Evolutionary conservation across 1,139 yeast species (phyloP).

Genomic region (Meyerozyma sp.): DNA sequence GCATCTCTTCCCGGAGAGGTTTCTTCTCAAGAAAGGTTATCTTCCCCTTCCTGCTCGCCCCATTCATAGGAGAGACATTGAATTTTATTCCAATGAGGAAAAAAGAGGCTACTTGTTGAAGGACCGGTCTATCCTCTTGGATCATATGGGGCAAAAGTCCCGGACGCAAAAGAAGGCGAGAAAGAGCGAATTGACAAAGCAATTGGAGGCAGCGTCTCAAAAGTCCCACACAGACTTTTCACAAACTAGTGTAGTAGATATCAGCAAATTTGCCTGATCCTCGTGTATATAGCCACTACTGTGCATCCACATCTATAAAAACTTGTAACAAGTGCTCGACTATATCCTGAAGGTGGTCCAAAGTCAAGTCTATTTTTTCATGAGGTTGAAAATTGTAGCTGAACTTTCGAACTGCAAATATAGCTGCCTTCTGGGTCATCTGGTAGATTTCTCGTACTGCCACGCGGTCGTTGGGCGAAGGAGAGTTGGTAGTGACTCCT

Average conservation of each 20-base stretch:
- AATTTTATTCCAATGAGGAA: constrained; percentile 65
- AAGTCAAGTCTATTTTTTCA: background rate
- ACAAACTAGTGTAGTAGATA: constrained; percentile 7
- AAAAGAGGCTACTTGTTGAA: constrained; percentile 70
- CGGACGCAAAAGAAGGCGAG: constrained; percentile 13
- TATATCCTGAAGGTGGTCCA: constrained; percentile 1
- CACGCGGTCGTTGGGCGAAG: constrained; percentile 26
- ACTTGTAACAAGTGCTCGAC: constrained; percentile 3
- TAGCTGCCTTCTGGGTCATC: constrained; percentile 37
- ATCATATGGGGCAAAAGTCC: constrained; percentile 24
- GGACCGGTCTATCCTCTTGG: constrained; percentile 34
- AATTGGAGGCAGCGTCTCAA: constrained; percentile 28
- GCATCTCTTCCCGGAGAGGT: constrained; percentile 70
- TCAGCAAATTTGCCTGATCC: constrained; percentile 1
- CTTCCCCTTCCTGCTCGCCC: constrained; percentile 87
- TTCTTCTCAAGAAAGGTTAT: constrained; percentile 64
- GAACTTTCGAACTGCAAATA: constrained; percentile 35
- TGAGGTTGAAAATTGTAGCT: constrained; percentile 20
- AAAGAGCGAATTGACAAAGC: constrained; percentile 23
- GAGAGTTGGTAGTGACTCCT: constrained; percentile 28
- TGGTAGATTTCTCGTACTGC: constrained; percentile 38
- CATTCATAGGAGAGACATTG: constrained; percentile 72
- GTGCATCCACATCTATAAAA: constrained; percentile 2
- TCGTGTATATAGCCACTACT: background rate
- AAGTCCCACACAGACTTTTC: constrained; percentile 16